Evolutionary conservation across 768 basidiomycete species (phyloP).

Genomic region (Pholiota molesta): DNA sequence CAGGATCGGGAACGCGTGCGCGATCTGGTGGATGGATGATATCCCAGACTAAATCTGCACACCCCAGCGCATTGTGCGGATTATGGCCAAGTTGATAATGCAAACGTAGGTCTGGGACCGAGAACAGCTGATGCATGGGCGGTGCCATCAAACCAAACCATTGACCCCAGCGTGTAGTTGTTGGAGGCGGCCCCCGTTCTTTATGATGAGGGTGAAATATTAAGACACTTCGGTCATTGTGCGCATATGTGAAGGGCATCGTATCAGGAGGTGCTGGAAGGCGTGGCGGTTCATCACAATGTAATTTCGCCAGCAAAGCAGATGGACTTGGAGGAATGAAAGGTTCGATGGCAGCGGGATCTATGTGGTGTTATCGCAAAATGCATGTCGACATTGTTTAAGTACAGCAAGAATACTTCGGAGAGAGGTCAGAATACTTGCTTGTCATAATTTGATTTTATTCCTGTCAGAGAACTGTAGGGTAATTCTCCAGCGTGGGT

Average conservation of each 20-base stretch:
- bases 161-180: background rate
- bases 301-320: background rate
- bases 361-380: background rate
- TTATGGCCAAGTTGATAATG: conserved; percentile 39
- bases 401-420: conserved; percentile 4
- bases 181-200: background rate
- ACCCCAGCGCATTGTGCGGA: conserved; percentile 19
- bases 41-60: conserved; percentile 45
- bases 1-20: conserved; percentile 34
- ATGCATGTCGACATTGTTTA: background rate
- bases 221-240: background rate
- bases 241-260: background rate
- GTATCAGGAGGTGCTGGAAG: conserved; percentile 6
- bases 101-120: background rate
- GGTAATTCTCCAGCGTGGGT: too few species aligned
- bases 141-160: background rate
- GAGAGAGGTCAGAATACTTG: background rate
- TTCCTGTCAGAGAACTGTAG: background rate
- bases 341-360: conserved; percentile 10
- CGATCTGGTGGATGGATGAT: conserved; percentile 39
- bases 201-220: background rate
- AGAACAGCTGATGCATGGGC: background rate
- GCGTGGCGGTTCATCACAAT: conserved; percentile 10
- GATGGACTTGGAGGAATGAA: conserved; percentile 22
- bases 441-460: background rate